Evolutionary conservation across 768 basidiomycete species (phyloP).

Genomic region (Mycena amicta): DNA sequence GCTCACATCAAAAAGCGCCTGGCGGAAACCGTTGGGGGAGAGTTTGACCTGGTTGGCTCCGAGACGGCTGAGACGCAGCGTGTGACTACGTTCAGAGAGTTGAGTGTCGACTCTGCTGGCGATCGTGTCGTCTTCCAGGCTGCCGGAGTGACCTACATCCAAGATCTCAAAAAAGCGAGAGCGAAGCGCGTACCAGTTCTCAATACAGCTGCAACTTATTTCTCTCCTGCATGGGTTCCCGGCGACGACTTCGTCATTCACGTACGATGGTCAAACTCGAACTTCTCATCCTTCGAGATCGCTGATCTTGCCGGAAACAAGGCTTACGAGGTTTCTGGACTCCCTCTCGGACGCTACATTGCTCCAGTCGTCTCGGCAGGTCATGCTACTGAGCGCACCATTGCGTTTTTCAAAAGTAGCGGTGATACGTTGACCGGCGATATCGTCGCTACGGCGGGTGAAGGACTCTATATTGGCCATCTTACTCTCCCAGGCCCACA

Average conservation of each 20-base stretch:
- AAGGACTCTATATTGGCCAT: slow-evolving; percentile 68
- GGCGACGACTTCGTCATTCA: slow-evolving; percentile 59
- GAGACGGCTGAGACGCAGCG: slow-evolving; percentile 59
- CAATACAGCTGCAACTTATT: slow-evolving; percentile 53
- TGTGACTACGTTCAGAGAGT: slow-evolving; percentile 63
- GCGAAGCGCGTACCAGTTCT: slow-evolving; percentile 50
- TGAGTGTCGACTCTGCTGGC: slow-evolving; percentile 59
- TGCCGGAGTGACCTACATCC: slow-evolving; percentile 61
- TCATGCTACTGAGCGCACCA: slow-evolving; percentile 41
- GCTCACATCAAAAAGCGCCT: slow-evolving; percentile 67
- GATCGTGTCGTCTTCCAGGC: slow-evolving; percentile 63
- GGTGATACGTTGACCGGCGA: slow-evolving; percentile 64
- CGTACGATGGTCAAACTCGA: slow-evolving; percentile 66
- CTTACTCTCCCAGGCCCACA: slow-evolving; percentile 50
- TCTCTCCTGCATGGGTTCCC: slow-evolving; percentile 68
- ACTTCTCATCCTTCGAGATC: slow-evolving; percentile 67
- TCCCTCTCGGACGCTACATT: slow-evolving; percentile 69
- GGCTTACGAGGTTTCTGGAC: slow-evolving; percentile 52
- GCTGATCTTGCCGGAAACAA: slow-evolving; percentile 49
- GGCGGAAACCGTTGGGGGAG: slow-evolving; percentile 60
- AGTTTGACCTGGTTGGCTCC: slow-evolving; percentile 49
- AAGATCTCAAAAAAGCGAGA: slow-evolving; percentile 38
- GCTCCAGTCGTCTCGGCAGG: slow-evolving; percentile 58
- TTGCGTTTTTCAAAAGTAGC: slow-evolving; percentile 66
- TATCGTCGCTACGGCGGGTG: slow-evolving; percentile 62